These are phyloP conservation scores for Phytophthora hibernalis DNA, from an alignment of 352 stramenopile genomes.

Conservation along the genomic window DNA sequence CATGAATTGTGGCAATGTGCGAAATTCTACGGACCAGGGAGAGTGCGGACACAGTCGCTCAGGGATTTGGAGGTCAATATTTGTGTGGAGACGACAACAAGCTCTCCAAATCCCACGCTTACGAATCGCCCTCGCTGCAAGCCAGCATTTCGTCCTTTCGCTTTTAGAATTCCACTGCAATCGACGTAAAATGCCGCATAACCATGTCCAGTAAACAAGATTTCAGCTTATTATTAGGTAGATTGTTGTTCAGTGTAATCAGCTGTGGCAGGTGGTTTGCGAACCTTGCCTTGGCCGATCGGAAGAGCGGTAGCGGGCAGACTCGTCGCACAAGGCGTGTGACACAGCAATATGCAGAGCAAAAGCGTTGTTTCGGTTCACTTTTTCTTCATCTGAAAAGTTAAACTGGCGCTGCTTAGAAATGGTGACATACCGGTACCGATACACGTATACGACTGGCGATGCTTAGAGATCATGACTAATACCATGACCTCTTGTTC, in stretches of 20 bases:
- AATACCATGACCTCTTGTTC: too few relatives aligned
- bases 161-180: slow-evolving; percentile 18
- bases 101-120: slow-evolving; percentile 23
- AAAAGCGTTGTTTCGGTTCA: too few relatives aligned
- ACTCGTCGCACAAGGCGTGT: background rate
- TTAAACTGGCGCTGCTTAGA: too few relatives aligned
- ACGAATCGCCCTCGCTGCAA: background rate
- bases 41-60: background rate
- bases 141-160: slow-evolving; percentile 20
- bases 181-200: slow-evolving; percentile 9
- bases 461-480: too few relatives aligned
- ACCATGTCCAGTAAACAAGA: slow-evolving; percentile 9
- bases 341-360: background rate
- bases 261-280: slow-evolving; percentile 3
- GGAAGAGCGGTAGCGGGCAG: background rate
- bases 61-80: background rate
- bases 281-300: background rate
- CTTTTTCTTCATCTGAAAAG: too few relatives aligned
- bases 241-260: too few relatives aligned
- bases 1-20: background rate
- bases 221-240: too few relatives aligned
- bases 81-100: background rate
- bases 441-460: too few relatives aligned
- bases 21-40: background rate
- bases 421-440: too few relatives aligned